A percentile compares a stretch with the other conserved stretches of the same genome.
Evolutionary conservation across 345 rosid species (phyloP).

Genomic region (Dipteronia dyeriana): DNA sequence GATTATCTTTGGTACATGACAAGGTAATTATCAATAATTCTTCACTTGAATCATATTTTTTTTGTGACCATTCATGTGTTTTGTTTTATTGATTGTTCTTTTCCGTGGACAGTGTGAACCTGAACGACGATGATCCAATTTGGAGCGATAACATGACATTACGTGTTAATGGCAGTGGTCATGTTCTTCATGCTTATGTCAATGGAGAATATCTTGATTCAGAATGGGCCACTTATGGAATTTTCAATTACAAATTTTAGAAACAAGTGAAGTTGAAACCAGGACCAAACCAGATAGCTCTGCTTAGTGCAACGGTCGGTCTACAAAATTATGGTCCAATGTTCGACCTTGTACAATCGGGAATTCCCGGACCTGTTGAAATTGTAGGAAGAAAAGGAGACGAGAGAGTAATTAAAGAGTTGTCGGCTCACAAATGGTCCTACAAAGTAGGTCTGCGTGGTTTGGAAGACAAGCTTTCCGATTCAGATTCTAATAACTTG

Average conservation of each 20-base stretch:
- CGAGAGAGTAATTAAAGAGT: slow-evolving; percentile 41
- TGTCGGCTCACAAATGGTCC: no score
- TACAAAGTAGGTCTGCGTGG: no score
- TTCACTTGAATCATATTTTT: background rate
- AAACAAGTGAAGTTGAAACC: slow-evolving; percentile 31
- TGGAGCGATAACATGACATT: slow-evolving; percentile 50
- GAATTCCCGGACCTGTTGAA: slow-evolving; percentile 45
- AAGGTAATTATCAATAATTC: slow-evolving; percentile 35
- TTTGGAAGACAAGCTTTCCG: no score
- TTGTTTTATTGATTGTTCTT: background rate
- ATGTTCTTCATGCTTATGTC: slow-evolving; percentile 55
- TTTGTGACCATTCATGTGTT: no score
- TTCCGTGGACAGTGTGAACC: slow-evolving; percentile 29
- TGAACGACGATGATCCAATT: slow-evolving; percentile 41
- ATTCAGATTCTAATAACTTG: no score
- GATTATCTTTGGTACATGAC: slow-evolving; percentile 81
- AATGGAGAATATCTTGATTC: slow-evolving; percentile 55
- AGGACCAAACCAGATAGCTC: slow-evolving; percentile 47
- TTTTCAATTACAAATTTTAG: slow-evolving; percentile 40
- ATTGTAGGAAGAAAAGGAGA: slow-evolving; percentile 37
- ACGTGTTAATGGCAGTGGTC: slow-evolving; percentile 49
- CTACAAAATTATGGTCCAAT: slow-evolving; percentile 46
- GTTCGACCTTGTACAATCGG: slow-evolving; percentile 33
- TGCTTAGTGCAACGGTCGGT: slow-evolving; percentile 63
- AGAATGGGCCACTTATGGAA: slow-evolving; percentile 36